Evolutionary conservation across 805 yeast species (phyloP), one percentile per base, ranked within the genome.

Genomic region (Candida vaughaniae): DNA sequence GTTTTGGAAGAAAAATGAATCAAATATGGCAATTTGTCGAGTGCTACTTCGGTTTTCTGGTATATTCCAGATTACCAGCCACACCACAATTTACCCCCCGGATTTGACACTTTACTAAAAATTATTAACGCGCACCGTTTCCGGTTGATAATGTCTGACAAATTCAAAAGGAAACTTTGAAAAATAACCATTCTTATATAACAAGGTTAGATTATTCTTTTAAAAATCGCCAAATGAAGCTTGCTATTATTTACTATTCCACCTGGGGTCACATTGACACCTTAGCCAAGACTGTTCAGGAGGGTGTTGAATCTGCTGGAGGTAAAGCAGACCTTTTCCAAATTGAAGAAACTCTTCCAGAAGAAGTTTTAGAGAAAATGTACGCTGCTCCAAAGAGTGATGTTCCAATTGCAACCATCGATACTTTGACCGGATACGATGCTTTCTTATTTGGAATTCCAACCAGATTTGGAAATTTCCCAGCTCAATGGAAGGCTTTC

Each of bases 371-470:
- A 9, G 31, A 30, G 6, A 22, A 34, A 16, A 38, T 52, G 37
- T 31, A 46, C 25, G 46, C 46, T 12, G 34, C 45, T n/a, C 55
- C 56, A 10, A 45, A 48, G 25, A 96, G 88, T 65, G 63, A 62
- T 20, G 66, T 73, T 39, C 88, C 88, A 38, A 58, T 75, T 40
- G 85, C 85, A 20, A 70, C 80, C 6, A 51, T 64, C 5, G 82
- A 75, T 12, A 74, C 77, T 6, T 69, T 87, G 51, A 61, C 62
- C 16, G 65, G 74, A 40, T 83, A 81, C 63, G 95, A 86, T 55
- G 88, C 80, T 10, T 82, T 83, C 59, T 50, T 86, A 46, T 82
- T 86, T 49, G 95, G 95, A 48, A 60, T 85, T 41, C 95, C 95
- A 46, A 84, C 95, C 19, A 75, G 95, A 61, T 86, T 55, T 58